Percentiles rank a stretch among this genome's conserved stretches.
phyloP scores from a whole-genome alignment of 306 rosid species.

The Oxytropis ochrocephala region DNA sequence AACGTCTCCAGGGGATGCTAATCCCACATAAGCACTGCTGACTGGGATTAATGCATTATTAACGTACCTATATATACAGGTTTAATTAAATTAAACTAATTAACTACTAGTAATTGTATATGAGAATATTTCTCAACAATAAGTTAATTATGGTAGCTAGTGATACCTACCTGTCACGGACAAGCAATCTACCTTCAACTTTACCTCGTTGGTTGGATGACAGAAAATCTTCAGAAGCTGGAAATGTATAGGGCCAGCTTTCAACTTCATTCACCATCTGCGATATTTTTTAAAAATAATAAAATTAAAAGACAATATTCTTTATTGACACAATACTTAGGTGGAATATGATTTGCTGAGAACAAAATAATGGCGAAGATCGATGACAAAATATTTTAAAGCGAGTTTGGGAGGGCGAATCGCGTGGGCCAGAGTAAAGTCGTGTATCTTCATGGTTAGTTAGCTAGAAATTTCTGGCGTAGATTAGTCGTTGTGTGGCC shows the following conservation, averaged over 20 bases:
- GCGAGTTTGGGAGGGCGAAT: too few species aligned
- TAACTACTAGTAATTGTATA: too few species aligned
- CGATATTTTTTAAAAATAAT: neutral
- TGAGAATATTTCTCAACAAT: neutral
- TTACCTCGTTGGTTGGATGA: conserved; percentile 47
- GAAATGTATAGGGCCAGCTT: conserved; percentile 81
- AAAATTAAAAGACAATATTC: neutral
- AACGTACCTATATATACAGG: conserved; percentile 31
- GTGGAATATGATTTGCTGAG: neutral
- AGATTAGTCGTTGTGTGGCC: too few species aligned
- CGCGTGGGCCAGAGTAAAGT: too few species aligned
- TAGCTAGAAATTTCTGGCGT: too few species aligned
- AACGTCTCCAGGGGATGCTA: conserved; percentile 58
- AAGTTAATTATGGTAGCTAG: neutral
- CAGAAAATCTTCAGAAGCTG: conserved; percentile 63
- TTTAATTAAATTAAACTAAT: neutral
- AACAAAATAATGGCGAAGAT: too few species aligned
- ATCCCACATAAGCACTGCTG: conserved; percentile 53
- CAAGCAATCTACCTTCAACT: conserved; percentile 57
- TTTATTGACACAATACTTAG: neutral
- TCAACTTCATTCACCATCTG: conserved; percentile 62
- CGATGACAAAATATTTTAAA: too few species aligned
- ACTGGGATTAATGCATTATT: conserved; percentile 36
- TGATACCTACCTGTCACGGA: conserved; percentile 49
- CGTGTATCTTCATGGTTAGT: too few species aligned